Base-by-base conservation (phyloP, 176 grass and related monocot genomes). In the Oryza officinalis region DNA sequence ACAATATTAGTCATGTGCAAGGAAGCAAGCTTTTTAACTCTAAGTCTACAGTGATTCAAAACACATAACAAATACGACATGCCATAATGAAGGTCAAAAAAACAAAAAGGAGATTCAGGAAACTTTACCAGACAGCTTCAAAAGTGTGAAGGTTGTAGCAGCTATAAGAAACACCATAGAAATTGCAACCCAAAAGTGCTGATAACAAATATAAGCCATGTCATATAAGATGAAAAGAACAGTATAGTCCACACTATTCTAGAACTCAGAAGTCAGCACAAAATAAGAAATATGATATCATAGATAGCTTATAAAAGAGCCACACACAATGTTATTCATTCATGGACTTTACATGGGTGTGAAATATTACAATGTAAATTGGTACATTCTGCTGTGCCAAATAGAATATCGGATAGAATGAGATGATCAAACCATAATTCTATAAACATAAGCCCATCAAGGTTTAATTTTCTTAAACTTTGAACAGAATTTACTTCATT, bases 91-190 rank as follows among this genome's bases (percentile, higher is more conserved):
- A 43, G 46, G 33, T 27, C 33, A 67, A 74, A 15, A 73, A 27
- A 84, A 11, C 28, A 47, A 26, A 25, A 71, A 80, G 18, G 63
- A 8, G 74, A 66, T 49, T 61, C 54, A 80, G 49, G 31, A 65
- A 71, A 71, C 66, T 80, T 85, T 95, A 98, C 95, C 95, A 57
- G 90, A 91, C 60, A 93, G 84, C 80, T 93, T 95, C 78, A 93
- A 89, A 92, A 94, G 87, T 65, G 91, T 95, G 70, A 96, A 94
- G 63, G 83, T 90, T 37, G 93, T 95, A 32, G 91, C 91, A 88
- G 93, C 91, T 83, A 99, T 87, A 83, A 99, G 89, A 86, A 99
- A 96, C 85, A 99, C 96, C 96, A 99, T 96, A 32, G 93, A 99
- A 73, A 95, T 96, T 41, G 91, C 93, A 87, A 99, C 92, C 96